Base-by-base conservation (phyloP, 2,329 filamentous ascomycete species). In the Fusarium compactum region DNA sequence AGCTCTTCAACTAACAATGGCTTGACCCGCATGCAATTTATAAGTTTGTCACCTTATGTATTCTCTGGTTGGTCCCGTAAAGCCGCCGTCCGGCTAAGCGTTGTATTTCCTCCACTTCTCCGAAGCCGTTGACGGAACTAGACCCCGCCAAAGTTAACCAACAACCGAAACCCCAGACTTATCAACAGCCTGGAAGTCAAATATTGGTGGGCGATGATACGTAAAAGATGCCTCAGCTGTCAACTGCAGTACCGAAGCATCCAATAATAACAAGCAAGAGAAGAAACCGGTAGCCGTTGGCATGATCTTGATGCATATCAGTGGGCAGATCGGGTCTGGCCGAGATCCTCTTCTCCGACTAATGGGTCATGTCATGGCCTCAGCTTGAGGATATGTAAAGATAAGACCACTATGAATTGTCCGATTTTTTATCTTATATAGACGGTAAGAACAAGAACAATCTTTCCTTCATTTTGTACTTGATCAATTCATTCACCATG, bases 281-380 rank as follows among this genome's bases (percentile, higher is more conserved):
- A 22, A 63, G 45, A 56, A 45, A 45, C 27, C 34, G 46, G 53
- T 8, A 52, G 51, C 53, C 50, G n/a, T 70, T 55, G 46, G 44
- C 24, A 57, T 57, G 44, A 66, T 47, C 27, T 44, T 22, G 32
- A 50, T 27, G 45, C 60, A 59, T 59, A 18, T 25, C 53, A 46
- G 32, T 65, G 62, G 63, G 55, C 55, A 53, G 60, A 70, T 74
- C 78, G 78, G 78, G 78, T 73, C 44, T 77, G 74, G 75, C 78
- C 77, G 77, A 73, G 67, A 69, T 62, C 71, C 68, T 66, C 66
- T 62, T 58, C 70, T 63, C 68, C 66, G 65, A 60, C 58, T 58
- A 57, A 58, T 67, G 56, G 63, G 44, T 45, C 59, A 47, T 30
- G 44, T 52, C 59, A 44, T 59, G 40, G 44, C 56, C 59, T 53